Conservation (phyloP, 148 eudicot genomes). For the Chenopodium quinoa region DNA sequence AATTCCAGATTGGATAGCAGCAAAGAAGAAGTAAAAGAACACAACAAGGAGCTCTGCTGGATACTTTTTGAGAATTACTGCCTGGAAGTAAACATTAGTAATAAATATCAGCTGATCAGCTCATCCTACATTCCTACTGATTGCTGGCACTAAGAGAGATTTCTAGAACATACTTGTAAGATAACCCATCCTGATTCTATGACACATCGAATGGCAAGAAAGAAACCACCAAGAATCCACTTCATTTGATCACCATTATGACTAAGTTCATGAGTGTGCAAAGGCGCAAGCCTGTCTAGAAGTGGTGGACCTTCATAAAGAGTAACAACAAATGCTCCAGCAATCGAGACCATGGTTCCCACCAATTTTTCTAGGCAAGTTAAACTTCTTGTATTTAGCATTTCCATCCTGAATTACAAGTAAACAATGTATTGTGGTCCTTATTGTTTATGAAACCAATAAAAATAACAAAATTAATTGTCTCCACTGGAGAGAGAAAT, state of each 20-base stretch:
- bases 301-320: conserved; percentile 55
- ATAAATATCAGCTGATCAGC: conserved; percentile 13
- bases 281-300: conserved; percentile 28
- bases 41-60: conserved; percentile 67
- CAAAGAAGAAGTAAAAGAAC: conserved; percentile 73
- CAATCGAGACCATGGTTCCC: conserved; percentile 42
- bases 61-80: conserved; percentile 52
- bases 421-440: too few species aligned
- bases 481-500: neutral
- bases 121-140: neutral
- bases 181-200: conserved; percentile 54
- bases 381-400: conserved; percentile 30
- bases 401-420: conserved; percentile 47
- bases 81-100: conserved; percentile 38
- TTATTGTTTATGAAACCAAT: neutral
- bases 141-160: neutral
- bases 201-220: conserved; percentile 51
- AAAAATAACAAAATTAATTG: neutral
- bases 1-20: conserved; percentile 57
- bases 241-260: conserved; percentile 37
- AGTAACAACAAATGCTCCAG: conserved; percentile 49
- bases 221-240: conserved; percentile 66
- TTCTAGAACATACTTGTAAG: conserved; percentile 53
- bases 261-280: conserved; percentile 22
- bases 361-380: conserved; percentile 37